Percentiles rank a stretch among this genome's conserved stretches.
Evolutionary conservation across 1,284 basidiomycete species (phyloP).

Genomic region (Ganoderma resinaceum): DNA sequence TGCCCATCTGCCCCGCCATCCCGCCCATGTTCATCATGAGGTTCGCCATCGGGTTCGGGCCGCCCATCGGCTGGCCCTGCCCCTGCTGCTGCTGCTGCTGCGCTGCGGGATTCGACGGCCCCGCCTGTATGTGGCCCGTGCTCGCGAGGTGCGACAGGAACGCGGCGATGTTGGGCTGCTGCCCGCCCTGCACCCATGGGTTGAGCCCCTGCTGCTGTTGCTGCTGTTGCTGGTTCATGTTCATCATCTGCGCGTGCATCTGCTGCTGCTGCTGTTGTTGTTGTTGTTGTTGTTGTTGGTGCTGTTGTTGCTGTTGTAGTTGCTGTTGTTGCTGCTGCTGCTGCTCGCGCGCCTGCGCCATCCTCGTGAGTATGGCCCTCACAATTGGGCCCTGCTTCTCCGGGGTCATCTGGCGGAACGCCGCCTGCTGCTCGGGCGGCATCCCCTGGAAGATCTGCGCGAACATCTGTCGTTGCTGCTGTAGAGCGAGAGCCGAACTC

Average conservation of each 20-base stretch:
- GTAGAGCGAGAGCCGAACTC: neutral
- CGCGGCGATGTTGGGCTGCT: constrained; percentile 20
- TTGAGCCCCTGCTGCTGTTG: constrained; percentile 16
- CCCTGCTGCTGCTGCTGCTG: constrained; percentile 5
- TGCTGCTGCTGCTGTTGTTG: constrained; percentile 38
- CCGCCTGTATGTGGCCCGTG: constrained; percentile 11
- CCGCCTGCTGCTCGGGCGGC: constrained; percentile 9
- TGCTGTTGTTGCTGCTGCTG: constrained; percentile 28
- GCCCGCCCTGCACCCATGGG: constrained; percentile 23
- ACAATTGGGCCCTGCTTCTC: constrained; percentile 2
- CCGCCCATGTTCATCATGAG: constrained; percentile 2
- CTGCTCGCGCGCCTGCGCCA: neutral
- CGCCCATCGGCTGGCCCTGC: neutral
- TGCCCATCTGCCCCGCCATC: constrained; percentile 3
- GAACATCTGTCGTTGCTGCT: constrained; percentile 12
- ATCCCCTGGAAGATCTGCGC: constrained; percentile 4
- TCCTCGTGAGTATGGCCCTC: neutral
- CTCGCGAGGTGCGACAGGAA: constrained; percentile 13
- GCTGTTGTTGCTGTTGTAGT: constrained; percentile 36
- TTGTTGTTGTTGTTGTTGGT: constrained; percentile 33
- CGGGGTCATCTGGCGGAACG: neutral
- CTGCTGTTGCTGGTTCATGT: constrained; percentile 1
- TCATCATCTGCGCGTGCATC: constrained; percentile 20
- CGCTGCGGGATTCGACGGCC: constrained; percentile 16
- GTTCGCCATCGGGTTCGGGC: constrained; percentile 12